Conservation (phyloP, 176 grass and related monocot genomes). For the Zea luxurians region DNA sequence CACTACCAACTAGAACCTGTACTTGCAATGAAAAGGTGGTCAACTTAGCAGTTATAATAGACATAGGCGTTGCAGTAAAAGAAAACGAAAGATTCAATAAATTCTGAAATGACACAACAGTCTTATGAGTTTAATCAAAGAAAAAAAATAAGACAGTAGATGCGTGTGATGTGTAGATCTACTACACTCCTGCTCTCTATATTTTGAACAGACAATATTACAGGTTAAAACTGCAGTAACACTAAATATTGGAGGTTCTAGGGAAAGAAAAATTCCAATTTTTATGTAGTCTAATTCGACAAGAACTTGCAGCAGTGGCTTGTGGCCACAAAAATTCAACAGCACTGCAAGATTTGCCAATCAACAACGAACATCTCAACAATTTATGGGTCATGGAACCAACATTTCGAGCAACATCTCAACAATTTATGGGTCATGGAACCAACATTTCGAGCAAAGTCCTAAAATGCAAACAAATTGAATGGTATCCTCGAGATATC, state of each 20-base stretch:
- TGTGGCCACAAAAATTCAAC: background rate
- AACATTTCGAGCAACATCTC: background rate
- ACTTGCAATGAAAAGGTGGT: background rate
- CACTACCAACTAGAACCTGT: conserved; percentile 50
- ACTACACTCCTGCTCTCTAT: background rate
- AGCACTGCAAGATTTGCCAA: background rate
- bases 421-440: background rate
- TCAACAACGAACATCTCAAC: background rate
- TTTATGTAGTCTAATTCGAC: background rate
- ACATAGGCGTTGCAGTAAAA: background rate
- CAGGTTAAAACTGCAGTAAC: background rate
- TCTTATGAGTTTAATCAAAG: background rate
- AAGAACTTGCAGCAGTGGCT: background rate
- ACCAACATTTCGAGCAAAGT: background rate
- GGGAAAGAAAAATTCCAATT: background rate
- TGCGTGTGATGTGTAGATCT: background rate
- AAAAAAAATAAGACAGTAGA: background rate
- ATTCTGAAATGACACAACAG: background rate
- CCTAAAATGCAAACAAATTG: background rate
- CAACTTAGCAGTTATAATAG: conserved; percentile 3
- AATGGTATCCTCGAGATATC: background rate
- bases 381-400: background rate
- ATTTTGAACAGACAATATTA: background rate
- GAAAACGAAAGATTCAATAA: background rate
- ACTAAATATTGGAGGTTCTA: background rate